Percentiles rank a stretch among this genome's conserved stretches.
These are phyloP conservation scores for Ophioceras dolichostomum DNA, from an alignment of 2,329 filamentous ascomycete species.

Conservation along the genomic window DNA sequence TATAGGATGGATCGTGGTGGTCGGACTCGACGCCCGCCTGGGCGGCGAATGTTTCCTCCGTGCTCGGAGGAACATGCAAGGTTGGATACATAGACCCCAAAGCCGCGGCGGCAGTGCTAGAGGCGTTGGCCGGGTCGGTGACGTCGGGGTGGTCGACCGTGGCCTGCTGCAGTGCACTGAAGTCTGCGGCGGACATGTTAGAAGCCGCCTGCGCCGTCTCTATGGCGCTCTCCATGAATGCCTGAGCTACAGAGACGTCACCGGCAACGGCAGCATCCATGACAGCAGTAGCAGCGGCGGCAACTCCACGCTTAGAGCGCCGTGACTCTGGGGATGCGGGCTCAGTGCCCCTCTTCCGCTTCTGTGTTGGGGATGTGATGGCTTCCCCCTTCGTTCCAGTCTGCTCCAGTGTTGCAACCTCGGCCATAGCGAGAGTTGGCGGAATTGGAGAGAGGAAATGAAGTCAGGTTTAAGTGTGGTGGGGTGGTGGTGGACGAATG, in stretches of 20 bases:
- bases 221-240: constrained; percentile 43
- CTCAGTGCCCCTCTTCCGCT: constrained; percentile 41
- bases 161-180: constrained; percentile 43
- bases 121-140: constrained; percentile 38
- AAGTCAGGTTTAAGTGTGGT: no score
- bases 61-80: constrained; percentile 42
- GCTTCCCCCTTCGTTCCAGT: constrained; percentile 1
- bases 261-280: constrained; percentile 28
- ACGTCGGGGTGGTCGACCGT: constrained; percentile 31
- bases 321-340: constrained; percentile 34
- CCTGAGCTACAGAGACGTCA: constrained; percentile 24
- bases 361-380: constrained; percentile 19
- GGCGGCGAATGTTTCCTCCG: constrained; percentile 47
- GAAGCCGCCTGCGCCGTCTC: constrained; percentile 24
- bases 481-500: no score
- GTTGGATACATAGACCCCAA: constrained; percentile 46
- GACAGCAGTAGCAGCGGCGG: constrained; percentile 22
- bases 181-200: constrained; percentile 34
- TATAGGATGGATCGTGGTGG: constrained; percentile 14
- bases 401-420: constrained; percentile 3
- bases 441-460: not conserved
- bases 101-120: constrained; percentile 47
- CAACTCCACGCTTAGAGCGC: constrained; percentile 36
- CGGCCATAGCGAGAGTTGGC: constrained; percentile 1
- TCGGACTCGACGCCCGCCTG: constrained; percentile 27